phyloP scores from a whole-genome alignment of 257 asterid species.

The Solanum chilense region DNA sequence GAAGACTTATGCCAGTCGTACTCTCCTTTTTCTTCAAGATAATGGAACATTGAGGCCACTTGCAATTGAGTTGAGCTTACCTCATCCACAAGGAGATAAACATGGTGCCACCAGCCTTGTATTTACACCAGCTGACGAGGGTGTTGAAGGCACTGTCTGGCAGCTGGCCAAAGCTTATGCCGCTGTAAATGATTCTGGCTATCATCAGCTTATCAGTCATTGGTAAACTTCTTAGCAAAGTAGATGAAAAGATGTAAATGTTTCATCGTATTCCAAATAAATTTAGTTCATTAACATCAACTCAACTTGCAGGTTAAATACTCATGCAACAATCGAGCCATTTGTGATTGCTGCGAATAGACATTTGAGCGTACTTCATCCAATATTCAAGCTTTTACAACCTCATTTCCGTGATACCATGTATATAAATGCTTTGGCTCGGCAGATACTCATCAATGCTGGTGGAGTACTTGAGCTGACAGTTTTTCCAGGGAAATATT shows the following conservation, averaged over 20 bases:
- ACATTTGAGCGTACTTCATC: constrained; percentile 73
- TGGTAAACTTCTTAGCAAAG: constrained; percentile 29
- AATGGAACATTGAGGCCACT: constrained; percentile 78
- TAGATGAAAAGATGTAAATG: not conserved
- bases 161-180: constrained; percentile 94
- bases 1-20: constrained; percentile 72
- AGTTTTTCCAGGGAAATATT: constrained; percentile 60
- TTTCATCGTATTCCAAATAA: not conserved
- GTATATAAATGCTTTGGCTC: constrained; percentile 74
- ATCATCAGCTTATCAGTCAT: constrained; percentile 92
- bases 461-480: constrained; percentile 77
- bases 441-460: constrained; percentile 77
- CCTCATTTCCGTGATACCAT: constrained; percentile 91
- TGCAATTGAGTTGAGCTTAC: constrained; percentile 83
- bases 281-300: not conserved
- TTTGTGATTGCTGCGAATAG: constrained; percentile 65
- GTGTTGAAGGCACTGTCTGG: constrained; percentile 59
- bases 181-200: constrained; percentile 85
- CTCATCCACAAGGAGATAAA: constrained; percentile 47
- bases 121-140: constrained; percentile 56
- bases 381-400: constrained; percentile 74
- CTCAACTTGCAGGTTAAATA: constrained; percentile 57
- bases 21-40: constrained; percentile 66
- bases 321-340: constrained; percentile 98
- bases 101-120: constrained; percentile 59